Base-by-base conservation (phyloP, 129 eudicot species). In the Tagetes erecta region DNA sequence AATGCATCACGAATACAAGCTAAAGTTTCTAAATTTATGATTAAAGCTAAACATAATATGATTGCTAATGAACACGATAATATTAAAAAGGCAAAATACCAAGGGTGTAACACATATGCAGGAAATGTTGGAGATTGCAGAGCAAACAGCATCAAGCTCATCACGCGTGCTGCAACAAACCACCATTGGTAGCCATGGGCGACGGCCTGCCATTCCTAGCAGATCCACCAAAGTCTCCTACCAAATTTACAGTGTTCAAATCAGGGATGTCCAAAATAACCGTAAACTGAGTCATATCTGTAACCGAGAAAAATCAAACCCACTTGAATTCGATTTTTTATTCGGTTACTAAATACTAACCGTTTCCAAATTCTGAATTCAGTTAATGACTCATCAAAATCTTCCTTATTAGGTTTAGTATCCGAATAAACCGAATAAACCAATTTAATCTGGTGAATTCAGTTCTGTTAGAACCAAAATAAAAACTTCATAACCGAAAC, bases 131-230 rank as follows among this genome's bases (percentile, higher is more conserved):
- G 97, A 83, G 35, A 91, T 82, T 37, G 89, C 85, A 71, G 86
- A 85, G 84, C 90, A 95, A 69, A 95, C 91, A 9, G 96, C 89
- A 64, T 95, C 99, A 39, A 95, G 96, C 83, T 95, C 94, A 44
- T 95, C 99, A 10, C 97, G 94, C 1, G 88, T 85, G 74, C 87
- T 88, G 76, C 96, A 91, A 71, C 99, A 91, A 33, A 95, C 93
- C 73, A 88, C 90, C 59, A 95, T 87, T 1, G 99, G 97, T 64
- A 95, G 85, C 70, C 85, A 78, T 3, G 93, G 79, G 34, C 88
- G 92, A 33, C 92, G 90, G 1, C 97, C 96, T 3, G 96, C 96
- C 88, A 87, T 84, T 74, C 94, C 84, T 59, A 91, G 66, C 3
- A 95, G 85, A 73, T 91, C 97, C 81, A 88, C 86, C 82, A 91